Conservation (phyloP, 345 rosid species). For the Brassica incana region DNA sequence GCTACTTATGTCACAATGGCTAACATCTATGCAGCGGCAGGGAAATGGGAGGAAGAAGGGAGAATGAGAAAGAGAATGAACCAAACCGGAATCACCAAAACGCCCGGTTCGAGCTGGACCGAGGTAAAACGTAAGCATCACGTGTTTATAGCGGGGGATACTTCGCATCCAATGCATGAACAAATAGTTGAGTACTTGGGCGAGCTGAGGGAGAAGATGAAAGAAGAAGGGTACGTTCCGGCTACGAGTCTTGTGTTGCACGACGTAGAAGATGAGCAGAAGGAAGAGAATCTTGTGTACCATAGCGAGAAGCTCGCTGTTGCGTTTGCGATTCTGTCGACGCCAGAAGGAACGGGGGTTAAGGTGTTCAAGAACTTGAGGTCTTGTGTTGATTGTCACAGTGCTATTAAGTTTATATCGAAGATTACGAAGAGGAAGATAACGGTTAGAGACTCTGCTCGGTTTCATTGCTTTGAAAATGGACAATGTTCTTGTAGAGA, state of each 20-base stretch:
- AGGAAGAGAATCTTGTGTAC: constrained; percentile 74
- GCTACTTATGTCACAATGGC: constrained; percentile 91
- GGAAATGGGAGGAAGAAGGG: constrained; percentile 72
- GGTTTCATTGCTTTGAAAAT: constrained; percentile 84
- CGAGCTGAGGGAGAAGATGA: constrained; percentile 61
- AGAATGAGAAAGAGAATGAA: constrained; percentile 64
- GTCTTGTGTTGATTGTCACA: constrained; percentile 91
- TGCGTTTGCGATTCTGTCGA: constrained; percentile 79
- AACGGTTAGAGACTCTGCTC: constrained; percentile 67
- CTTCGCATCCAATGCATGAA: constrained; percentile 61
- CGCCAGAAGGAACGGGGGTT: constrained; percentile 58
- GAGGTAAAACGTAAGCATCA: constrained; percentile 67
- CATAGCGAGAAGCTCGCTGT: constrained; percentile 95
- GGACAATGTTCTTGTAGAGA: constrained; percentile 85
- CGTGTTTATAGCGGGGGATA: constrained; percentile 70
- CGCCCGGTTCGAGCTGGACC: constrained; percentile 82
- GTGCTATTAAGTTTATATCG: constrained; percentile 81
- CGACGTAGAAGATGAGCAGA: constrained; percentile 91
- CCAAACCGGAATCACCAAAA: constrained; percentile 61
- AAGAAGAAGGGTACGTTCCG: constrained; percentile 82
- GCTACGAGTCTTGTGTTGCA: constrained; percentile 72
- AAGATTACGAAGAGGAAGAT: constrained; percentile 70
- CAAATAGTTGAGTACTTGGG: constrained; percentile 60
- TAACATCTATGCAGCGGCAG: constrained; percentile 75
- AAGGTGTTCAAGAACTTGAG: constrained; percentile 85